Evolutionary conservation across 495 filamentous ascomycete genomes (phyloP).

Genomic region (Venustampulla echinocandica): DNA sequence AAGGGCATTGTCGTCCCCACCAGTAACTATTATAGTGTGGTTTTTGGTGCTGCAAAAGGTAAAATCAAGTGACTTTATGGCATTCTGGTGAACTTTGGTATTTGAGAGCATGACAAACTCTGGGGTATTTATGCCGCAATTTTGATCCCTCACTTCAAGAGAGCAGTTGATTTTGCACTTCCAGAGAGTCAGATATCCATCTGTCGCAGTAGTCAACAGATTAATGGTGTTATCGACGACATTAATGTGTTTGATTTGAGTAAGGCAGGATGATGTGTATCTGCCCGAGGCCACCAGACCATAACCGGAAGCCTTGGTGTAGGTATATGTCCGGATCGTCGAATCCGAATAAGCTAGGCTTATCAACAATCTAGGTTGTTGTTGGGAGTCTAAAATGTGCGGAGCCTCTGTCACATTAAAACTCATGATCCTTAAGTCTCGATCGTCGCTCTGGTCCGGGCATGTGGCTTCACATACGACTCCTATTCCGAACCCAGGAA

Average conservation of each 20-base stretch:
- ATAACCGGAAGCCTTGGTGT: constrained; percentile 42
- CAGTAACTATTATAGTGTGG: constrained; percentile 52
- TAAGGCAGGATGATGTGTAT: constrained; percentile 77
- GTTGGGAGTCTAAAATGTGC: background rate
- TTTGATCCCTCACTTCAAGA: background rate
- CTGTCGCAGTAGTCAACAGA: constrained; percentile 42
- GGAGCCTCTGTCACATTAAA: constrained; percentile 47
- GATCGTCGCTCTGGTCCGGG: constrained; percentile 46
- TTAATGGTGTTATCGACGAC: constrained; percentile 20
- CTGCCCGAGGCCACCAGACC: constrained; percentile 43
- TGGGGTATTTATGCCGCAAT: constrained; percentile 7
- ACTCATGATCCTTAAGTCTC: constrained; percentile 70
- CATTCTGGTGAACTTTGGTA: constrained; percentile 59
- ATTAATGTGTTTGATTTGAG: constrained; percentile 44
- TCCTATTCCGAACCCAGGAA: constrained; percentile 47
- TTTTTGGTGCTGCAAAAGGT: background rate
- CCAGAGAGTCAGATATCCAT: constrained; percentile 38
- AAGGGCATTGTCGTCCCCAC: constrained; percentile 78
- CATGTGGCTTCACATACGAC: constrained; percentile 51
- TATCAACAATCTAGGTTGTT: constrained; percentile 43
- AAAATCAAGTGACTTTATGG: constrained; percentile 51
- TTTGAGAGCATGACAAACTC: constrained; percentile 17
- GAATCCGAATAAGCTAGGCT: constrained; percentile 74
- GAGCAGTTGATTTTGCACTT: background rate
- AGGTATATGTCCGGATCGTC: constrained; percentile 56